Evolutionary conservation across 176 grass and related monocot genomes (phyloP).

Genomic region (Carex pumila): DNA sequence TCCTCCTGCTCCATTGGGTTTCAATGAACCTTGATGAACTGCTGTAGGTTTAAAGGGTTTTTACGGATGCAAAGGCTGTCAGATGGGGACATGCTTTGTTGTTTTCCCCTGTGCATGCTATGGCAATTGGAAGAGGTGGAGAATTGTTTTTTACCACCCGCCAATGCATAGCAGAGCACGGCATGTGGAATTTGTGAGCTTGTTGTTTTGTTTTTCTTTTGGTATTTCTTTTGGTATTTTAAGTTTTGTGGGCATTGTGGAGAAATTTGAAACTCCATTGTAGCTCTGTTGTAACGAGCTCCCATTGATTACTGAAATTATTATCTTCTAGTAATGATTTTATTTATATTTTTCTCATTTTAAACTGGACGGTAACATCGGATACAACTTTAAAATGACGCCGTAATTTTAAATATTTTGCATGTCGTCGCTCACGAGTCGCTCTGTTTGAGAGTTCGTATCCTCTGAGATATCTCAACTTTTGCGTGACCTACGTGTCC

Average conservation of each 20-base stretch:
- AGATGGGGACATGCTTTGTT: neutral
- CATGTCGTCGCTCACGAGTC: too few relatives aligned
- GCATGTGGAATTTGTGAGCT: neutral
- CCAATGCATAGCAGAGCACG: neutral
- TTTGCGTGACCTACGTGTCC: too few relatives aligned
- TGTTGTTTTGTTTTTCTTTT: constrained; percentile 4
- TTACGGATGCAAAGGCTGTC: neutral
- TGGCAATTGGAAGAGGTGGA: constrained; percentile 17
- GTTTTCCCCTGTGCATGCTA: neutral
- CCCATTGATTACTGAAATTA: neutral
- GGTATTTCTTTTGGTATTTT: too few relatives aligned
- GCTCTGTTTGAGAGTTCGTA: too few relatives aligned
- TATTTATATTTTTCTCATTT: neutral
- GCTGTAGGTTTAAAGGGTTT: neutral
- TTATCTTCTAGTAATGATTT: neutral
- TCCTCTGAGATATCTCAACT: too few relatives aligned
- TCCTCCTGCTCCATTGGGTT: constrained; percentile 8
- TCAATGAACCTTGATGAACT: neutral
- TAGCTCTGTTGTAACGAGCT: neutral
- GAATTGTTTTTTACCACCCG: constrained; percentile 1
- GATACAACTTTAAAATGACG: too few relatives aligned
- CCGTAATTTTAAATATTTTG: too few relatives aligned
- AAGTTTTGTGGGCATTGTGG: neutral
- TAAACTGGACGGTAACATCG: neutral
- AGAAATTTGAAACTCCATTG: neutral